Conservation (phyloP, 495 filamentous ascomycete genomes). For the Aspergillus asperescens region DNA sequence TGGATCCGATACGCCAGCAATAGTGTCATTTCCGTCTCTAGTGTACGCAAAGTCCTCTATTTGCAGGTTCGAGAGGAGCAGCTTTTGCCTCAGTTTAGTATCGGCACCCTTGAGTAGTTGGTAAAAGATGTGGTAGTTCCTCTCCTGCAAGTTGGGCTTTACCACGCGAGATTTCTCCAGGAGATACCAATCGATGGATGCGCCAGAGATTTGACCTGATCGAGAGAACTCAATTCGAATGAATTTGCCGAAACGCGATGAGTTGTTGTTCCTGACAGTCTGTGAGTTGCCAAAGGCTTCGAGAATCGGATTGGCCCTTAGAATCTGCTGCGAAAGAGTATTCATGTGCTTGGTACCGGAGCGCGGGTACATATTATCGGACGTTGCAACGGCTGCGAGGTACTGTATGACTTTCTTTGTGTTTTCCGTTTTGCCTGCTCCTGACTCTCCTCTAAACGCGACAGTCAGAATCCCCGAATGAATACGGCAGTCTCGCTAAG, state of each 20-base stretch:
- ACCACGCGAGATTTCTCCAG: slow-evolving; percentile 96
- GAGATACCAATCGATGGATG: slow-evolving; percentile 98
- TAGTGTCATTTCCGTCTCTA: slow-evolving; percentile 80
- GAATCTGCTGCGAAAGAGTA: slow-evolving; percentile 92
- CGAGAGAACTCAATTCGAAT: slow-evolving; percentile 95
- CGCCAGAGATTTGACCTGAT: slow-evolving; percentile 86
- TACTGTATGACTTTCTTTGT: slow-evolving; percentile 99
- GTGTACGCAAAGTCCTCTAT: slow-evolving; percentile 91
- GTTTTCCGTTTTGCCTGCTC: slow-evolving; percentile 98
- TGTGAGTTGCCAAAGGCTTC: slow-evolving; percentile 99
- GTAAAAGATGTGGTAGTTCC: slow-evolving; percentile 98
- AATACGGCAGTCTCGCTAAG: background rate
- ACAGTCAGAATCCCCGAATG: slow-evolving; percentile 7
- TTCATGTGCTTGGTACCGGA: slow-evolving; percentile 62
- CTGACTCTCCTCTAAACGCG: slow-evolving; percentile 72
- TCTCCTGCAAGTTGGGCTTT: slow-evolving; percentile 73
- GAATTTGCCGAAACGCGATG: slow-evolving; percentile 97
- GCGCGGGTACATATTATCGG: slow-evolving; percentile 65
- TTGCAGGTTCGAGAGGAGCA: slow-evolving; percentile 65
- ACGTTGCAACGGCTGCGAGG: slow-evolving; percentile 85
- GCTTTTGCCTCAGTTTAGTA: slow-evolving; percentile 60
- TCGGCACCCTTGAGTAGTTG: slow-evolving; percentile 86
- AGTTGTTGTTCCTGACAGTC: slow-evolving; percentile 97
- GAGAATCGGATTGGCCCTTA: slow-evolving; percentile 94
- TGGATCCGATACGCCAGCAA: slow-evolving; percentile 81